Evolutionary conservation across 225 moss, liverwort and hornwort genomes (phyloP).

Genomic region (Polytrichum commune): DNA sequence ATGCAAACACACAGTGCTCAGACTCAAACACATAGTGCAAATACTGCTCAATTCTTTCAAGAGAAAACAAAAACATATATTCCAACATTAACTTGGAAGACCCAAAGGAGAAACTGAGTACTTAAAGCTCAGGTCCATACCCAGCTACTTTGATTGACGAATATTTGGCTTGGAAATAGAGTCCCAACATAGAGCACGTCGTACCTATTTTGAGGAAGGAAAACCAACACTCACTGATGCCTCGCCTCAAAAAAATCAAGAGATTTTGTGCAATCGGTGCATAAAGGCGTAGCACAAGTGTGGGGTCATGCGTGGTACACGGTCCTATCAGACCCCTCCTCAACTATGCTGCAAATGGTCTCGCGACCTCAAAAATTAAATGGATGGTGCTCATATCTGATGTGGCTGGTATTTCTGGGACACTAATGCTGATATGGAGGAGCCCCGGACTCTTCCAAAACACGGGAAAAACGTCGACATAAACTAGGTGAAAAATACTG

Average conservation of each 20-base stretch:
- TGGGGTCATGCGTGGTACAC: not conserved
- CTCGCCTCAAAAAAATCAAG: not conserved
- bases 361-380: not conserved
- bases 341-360: slow-evolving; percentile 4
- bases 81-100: no score
- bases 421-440: not conserved
- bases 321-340: not conserved
- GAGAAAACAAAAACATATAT: no score
- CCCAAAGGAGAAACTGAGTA: no score
- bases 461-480: no score
- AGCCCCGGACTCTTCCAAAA: no score
- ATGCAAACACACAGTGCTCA: no score
- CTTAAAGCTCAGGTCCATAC: no score
- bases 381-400: not conserved
- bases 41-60: no score
- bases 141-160: no score
- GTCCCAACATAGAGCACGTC: no score
- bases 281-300: not conserved
- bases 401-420: not conserved
- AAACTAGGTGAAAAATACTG: not conserved
- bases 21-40: no score
- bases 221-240: not conserved
- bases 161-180: no score
- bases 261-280: not conserved
- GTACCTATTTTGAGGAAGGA: not conserved